Base-by-base conservation (phyloP, 1,284 basidiomycete species). In the Heterobasidion parviporum region DNA sequence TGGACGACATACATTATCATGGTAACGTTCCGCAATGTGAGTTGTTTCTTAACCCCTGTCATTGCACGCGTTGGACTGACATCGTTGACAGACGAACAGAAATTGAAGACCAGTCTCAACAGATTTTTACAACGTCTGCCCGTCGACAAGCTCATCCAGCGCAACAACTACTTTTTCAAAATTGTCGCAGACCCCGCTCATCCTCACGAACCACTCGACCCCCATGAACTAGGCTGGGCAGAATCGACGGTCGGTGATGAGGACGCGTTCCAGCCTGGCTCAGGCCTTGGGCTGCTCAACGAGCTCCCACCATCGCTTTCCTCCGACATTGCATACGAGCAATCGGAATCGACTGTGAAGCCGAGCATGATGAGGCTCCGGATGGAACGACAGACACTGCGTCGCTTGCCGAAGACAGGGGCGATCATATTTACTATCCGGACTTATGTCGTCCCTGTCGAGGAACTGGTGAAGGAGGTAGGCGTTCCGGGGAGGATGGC, bases 391-490 rank as follows among this genome's bases (percentile, higher is more conserved):
- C 89, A 92, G 70, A 87, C 84, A 10, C 70, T 92, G 53, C 74
- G 89, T 43, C 74, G 89, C 18, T 74, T 90, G n/a, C 78, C 83
- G 2, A 72, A 74, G 9, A 83, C 79, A 26, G 88, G 89, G 2
- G 85, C 82, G 12, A 75, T 92, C 46, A 73, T 87, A 15, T 92
- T 92, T 66, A 87, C 85, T 45, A 87, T 92, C 61, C 75, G 87
- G n/a, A 87, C 87, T 36, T 89, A 91, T 67, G 62, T 86, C 57
- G 81, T 79, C n/a, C 79, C 80, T 5, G 67, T 90, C 8, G 75
- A 74, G 43, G 74, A 79, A 47, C 67, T 92, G 2, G 81, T 70
- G 33, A 63, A 72, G 54, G 89, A 91, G 65, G 73, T 71, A 10
- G 87, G 85, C 1, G 79, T 87, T 6, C 80, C 85, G 0, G 84